A percentile compares a stretch with the other conserved stretches of the same genome.
Conservation (phyloP, 2,329 filamentous ascomycete species). For the Didymella pomorum region DNA sequence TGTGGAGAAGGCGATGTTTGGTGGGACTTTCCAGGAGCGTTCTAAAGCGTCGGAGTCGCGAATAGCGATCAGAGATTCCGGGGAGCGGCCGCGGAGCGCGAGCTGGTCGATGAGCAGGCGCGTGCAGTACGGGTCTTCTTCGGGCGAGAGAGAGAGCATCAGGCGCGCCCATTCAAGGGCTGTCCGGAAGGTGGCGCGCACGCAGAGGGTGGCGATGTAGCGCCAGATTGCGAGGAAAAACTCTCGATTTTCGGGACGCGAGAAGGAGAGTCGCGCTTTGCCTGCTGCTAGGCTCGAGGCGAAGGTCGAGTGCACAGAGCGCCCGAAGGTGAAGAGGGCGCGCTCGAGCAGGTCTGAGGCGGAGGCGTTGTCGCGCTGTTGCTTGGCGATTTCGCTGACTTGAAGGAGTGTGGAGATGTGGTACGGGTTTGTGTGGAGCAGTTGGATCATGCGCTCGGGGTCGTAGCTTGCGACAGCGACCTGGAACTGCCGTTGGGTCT, state of each 20-base stretch:
- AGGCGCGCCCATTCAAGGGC: constrained; percentile 94
- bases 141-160: constrained; percentile 75
- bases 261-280: constrained; percentile 81
- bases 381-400: constrained; percentile 89
- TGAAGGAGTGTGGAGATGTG: constrained; percentile 94
- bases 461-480: constrained; percentile 82
- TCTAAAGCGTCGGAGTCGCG: constrained; percentile 60
- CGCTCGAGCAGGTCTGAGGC: constrained; percentile 89
- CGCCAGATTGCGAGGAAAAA: constrained; percentile 90
- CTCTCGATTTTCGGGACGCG: constrained; percentile 85
- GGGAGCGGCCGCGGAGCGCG: constrained; percentile 80
- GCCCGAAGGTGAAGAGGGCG: constrained; percentile 91
- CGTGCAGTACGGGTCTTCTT: constrained; percentile 82
- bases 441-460: constrained; percentile 79
- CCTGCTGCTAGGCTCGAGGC: constrained; percentile 77
- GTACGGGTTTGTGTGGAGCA: constrained; percentile 80
- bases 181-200: constrained; percentile 93
- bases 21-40: constrained; percentile 62
- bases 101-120: constrained; percentile 82
- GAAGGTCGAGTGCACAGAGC: constrained; percentile 85
- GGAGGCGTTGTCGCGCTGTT: constrained; percentile 86
- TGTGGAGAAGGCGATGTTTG: constrained; percentile 78
- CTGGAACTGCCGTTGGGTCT: constrained; percentile 78
- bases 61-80: constrained; percentile 78
- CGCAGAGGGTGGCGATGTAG: constrained; percentile 83